Evolutionary conservation across 2,329 filamentous ascomycete species (phyloP), one percentile per base, ranked within the genome.

Genomic region (Colletotrichum lupini): DNA sequence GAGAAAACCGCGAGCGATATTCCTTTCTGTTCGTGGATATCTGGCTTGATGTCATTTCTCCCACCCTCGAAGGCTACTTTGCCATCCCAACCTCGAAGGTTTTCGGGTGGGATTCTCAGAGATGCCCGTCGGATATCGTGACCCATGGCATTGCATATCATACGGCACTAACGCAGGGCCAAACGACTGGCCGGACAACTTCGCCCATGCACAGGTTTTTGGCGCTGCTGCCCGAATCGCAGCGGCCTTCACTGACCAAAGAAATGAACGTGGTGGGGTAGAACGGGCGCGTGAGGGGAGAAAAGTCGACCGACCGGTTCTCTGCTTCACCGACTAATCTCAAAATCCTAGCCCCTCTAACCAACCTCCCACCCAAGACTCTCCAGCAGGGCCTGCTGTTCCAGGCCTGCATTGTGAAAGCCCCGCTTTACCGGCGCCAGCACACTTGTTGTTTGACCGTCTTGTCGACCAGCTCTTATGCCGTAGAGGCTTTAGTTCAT

Each of bases 321-420:
- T 32, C 11, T 24, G 22, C 61, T 55, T 64, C 61, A 64, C 61
- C 49, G 61, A 64, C 61, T 64, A 8, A 19, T n/a, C 35, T 49
- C 32, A 19, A 22, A 11, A 49, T 49, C 42, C 30, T 55, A 26
- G 30, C 46, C 49, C 24, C 16, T 42, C 37, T 9, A 49, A 46
- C 46, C 30, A 35, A 64, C 46, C 61, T 28, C 59, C 46, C 2
- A 26, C 16, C 37, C 11, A 35, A 35, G 32, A 35, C 42, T 49
- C 42, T 22, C 6, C 14, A 37, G 24, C 28, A 49, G 30, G 61
- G 22, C n/a, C 52, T 26, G 52, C 61, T 35, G 7, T 55, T 12
- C 28, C 19, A 55, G 46, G n/a, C 61, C 37, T 62, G 59, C 59
- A 52, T 32, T 26, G 26, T 52, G 37, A 16, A 19, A 24, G 7